Percentiles rank a stretch among this genome's conserved stretches.
These are phyloP conservation scores for Zygosaccharomyces pseudorouxii DNA, from an alignment of 805 yeast genomes.

Conservation along the genomic window DNA sequence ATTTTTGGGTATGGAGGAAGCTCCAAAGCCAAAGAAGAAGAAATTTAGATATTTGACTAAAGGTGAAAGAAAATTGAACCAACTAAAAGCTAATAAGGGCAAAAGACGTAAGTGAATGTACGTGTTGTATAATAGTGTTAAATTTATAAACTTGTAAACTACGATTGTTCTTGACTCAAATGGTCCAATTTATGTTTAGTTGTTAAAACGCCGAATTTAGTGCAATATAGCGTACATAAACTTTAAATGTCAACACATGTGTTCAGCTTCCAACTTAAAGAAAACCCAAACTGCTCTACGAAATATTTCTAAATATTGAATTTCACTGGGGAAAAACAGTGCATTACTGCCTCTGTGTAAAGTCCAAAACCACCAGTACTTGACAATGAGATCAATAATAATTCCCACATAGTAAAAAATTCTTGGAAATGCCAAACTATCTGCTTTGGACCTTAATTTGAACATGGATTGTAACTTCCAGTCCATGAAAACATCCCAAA, in stretches of 20 bases:
- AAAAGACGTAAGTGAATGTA: slow-evolving; percentile 31
- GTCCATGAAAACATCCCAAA: slow-evolving; percentile 88
- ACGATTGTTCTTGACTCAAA: slow-evolving; percentile 8
- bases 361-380: slow-evolving; percentile 72
- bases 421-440: slow-evolving; percentile 16
- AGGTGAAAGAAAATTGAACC: slow-evolving; percentile 62
- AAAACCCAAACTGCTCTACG: slow-evolving; percentile 91
- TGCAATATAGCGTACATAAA: not conserved
- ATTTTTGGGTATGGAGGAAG: slow-evolving; percentile 49
- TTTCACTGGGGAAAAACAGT: slow-evolving; percentile 44
- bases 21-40: slow-evolving; percentile 49
- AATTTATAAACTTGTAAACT: not conserved
- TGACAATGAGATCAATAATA: slow-evolving; percentile 52
- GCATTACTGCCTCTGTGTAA: slow-evolving; percentile 40
- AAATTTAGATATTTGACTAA: slow-evolving; percentile 87
- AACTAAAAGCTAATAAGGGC: slow-evolving; percentile 43
- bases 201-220: not conserved
- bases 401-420: slow-evolving; percentile 54
- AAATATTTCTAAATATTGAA: slow-evolving; percentile 69
- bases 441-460: slow-evolving; percentile 7
- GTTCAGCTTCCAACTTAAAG: slow-evolving; percentile 78
- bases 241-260: slow-evolving; percentile 14
- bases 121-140: not conserved
- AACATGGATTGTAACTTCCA: slow-evolving; percentile 69
- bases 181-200: not conserved